A percentile compares a stretch with the other conserved stretches of the same genome.
These are phyloP conservation scores for baker's yeast (Saccharomyces cerevisiae) DNA, from an alignment of 805 yeast genomes.

Conservation along the genomic window DNA sequence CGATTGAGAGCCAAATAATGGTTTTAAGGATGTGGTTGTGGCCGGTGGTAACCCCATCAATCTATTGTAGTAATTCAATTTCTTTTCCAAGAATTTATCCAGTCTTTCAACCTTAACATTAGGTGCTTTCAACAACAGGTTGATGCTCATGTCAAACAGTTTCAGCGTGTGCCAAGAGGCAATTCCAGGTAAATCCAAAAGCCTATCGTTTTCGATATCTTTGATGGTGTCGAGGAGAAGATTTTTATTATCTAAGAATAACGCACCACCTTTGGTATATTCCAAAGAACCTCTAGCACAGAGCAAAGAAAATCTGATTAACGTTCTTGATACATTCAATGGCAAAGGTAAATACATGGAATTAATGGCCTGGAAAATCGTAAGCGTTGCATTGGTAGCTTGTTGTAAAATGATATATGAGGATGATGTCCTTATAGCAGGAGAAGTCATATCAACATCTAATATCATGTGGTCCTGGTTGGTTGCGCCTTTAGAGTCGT, in stretches of 20 bases:
- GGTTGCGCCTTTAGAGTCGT: background rate
- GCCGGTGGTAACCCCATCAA: conserved; percentile 20
- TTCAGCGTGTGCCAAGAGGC: conserved; percentile 49
- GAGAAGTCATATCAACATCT: background rate
- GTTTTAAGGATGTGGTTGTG: conserved; percentile 2
- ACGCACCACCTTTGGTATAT: conserved; percentile 73
- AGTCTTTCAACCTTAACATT: conserved; percentile 28
- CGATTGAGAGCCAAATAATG: background rate
- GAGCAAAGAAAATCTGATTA: conserved; percentile 52
- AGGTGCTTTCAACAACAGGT: conserved; percentile 51
- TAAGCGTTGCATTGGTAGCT: conserved; percentile 52
- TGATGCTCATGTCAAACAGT: conserved; percentile 50
- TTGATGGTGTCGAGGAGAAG: conserved; percentile 44
- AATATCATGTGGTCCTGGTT: conserved; percentile 9
- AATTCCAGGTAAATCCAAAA: conserved; percentile 50
- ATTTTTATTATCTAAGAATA: conserved; percentile 60
- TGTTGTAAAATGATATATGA: conserved; percentile 64
- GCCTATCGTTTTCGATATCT: conserved; percentile 44
- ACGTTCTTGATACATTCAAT: conserved; percentile 51
- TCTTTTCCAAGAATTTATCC: conserved; percentile 24
- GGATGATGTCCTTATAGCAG: conserved; percentile 35
- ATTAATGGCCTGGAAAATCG: conserved; percentile 40
- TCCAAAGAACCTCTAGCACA: conserved; percentile 74
- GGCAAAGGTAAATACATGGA: conserved; percentile 52
- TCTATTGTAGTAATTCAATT: conserved; percentile 22